A percentile compares a stretch with the other conserved stretches of the same genome.
Conservation (phyloP, 2,329 filamentous ascomycete genomes). For the Sodiomyces alkalinus region DNA sequence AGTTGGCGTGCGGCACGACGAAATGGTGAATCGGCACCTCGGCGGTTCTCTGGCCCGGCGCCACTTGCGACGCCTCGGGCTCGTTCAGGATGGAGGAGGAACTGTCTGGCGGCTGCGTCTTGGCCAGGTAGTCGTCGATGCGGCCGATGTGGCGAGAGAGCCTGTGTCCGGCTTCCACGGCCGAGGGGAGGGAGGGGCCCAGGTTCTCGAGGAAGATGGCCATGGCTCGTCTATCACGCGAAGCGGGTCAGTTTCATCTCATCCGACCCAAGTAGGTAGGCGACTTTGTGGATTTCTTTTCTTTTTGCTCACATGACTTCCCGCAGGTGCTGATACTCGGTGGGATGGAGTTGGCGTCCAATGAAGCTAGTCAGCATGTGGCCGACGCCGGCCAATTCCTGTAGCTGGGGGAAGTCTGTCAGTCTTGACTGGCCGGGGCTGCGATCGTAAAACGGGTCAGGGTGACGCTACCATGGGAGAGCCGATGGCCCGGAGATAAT, state of each 20-base stretch:
- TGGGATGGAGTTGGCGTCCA: constrained; percentile 4
- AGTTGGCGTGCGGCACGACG: constrained; percentile 1
- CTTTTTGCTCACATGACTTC: constrained; percentile 6
- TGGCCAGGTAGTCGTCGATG: constrained; percentile 6
- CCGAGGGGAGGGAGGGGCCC: constrained; percentile 5
- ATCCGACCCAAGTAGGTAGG: too few species aligned
- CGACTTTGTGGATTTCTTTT: too few species aligned
- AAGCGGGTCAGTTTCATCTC: too few species aligned
- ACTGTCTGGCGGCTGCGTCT: constrained; percentile 1
- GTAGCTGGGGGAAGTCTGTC: constrained; percentile 3
- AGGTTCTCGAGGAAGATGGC: constrained; percentile 7
- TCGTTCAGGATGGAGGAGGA: constrained; percentile 2
- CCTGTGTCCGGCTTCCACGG: constrained; percentile 5
- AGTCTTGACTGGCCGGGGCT: too few species aligned
- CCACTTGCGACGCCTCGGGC: neutral
- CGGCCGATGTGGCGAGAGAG: constrained; percentile 6
- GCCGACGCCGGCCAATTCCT: constrained; percentile 8
- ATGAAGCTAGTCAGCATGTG: constrained; percentile 8
- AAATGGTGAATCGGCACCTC: constrained; percentile 1
- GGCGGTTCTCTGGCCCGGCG: neutral
- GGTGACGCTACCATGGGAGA: constrained; percentile 5
- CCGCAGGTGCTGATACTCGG: constrained; percentile 6
- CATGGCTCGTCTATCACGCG: constrained; percentile 3
- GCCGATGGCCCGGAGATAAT: constrained; percentile 7
- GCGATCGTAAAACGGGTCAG: neutral